A percentile compares a stretch with the other conserved stretches of the same genome.
Conservation (phyloP, 164 flowering plant genomes). For the Cinnamomum chago region DNA sequence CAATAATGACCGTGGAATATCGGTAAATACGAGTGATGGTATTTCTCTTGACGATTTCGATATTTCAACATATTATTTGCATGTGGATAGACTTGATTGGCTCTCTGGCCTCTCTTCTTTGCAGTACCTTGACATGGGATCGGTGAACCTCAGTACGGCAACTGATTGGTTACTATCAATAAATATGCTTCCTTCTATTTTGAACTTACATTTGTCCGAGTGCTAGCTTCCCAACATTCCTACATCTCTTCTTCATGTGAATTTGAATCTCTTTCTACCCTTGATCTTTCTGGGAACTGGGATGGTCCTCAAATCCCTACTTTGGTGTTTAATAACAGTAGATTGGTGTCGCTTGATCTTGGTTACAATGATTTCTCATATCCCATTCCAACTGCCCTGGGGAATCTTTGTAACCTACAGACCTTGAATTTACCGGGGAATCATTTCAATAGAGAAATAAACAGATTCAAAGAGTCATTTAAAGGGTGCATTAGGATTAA, state of each 20-base stretch:
- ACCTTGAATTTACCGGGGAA: background rate
- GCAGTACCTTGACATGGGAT: background rate
- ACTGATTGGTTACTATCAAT: background rate
- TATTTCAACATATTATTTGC: background rate
- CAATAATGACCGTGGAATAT: background rate
- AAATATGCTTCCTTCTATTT: background rate
- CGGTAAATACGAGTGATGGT: background rate
- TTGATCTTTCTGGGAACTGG: background rate
- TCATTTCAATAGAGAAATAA: background rate
- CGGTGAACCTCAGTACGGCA: background rate
- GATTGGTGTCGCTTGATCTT: background rate
- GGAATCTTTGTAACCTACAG: background rate
- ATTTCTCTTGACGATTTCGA: background rate
- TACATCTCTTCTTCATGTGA: background rate
- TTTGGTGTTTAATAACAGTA: background rate
- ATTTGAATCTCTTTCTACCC: background rate
- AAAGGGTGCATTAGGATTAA: background rate
- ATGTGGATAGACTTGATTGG: conserved; percentile 11
- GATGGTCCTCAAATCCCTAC: background rate
- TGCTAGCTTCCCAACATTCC: background rate
- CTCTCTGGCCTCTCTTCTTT: conserved; percentile 2
- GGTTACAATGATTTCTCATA: too few relatives aligned
- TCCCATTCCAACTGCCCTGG: background rate
- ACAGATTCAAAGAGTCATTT: background rate
- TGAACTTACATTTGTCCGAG: background rate